These are phyloP conservation scores for Yamagishiella unicocca DNA, from an alignment of 139 green algal genomes.

Conservation along the genomic window DNA sequence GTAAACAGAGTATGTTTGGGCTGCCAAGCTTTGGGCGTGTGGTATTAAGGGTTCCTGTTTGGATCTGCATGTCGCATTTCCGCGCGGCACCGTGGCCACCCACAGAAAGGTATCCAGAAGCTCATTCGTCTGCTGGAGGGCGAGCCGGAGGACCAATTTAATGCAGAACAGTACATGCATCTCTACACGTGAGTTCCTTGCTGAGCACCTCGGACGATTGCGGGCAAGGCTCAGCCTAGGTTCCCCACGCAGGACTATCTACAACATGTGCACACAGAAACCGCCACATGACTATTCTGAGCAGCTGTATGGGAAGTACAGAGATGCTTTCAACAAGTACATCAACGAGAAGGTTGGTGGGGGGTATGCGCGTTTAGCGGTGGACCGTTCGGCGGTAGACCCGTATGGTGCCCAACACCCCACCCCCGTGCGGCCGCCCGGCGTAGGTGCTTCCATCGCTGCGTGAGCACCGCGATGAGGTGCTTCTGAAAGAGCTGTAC, in stretches of 20 bases:
- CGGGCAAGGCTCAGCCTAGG: neutral
- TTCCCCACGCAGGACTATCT: constrained; percentile 86
- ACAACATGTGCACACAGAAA: constrained; percentile 99
- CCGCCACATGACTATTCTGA: constrained; percentile 97
- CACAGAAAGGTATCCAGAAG: constrained; percentile 95
- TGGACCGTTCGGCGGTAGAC: no score
- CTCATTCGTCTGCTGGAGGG: constrained; percentile 93
- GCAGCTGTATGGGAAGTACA: constrained; percentile 95
- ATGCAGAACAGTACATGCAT: constrained; percentile 96
- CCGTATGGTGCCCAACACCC: no score
- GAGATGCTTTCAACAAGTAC: constrained; percentile 94
- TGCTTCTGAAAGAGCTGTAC: constrained; percentile 93
- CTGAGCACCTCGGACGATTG: no score
- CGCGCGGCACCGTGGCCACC: neutral
- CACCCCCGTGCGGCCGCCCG: no score
- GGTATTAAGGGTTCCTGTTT: neutral
- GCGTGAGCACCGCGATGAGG: constrained; percentile 86
- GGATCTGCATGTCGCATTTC: neutral
- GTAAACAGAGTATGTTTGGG: neutral
- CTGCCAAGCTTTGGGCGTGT: neutral
- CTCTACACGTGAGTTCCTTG: constrained; percentile 90
- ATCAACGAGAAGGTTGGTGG: constrained; percentile 84
- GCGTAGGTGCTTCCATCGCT: constrained; percentile 85
- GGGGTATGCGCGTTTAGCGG: neutral
- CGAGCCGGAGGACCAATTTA: constrained; percentile 88